Percentiles rank a stretch among this genome's conserved stretches.
Evolutionary conservation across 441 rosid species (phyloP).

Genomic region (Pelargonium myrrhifolium): DNA sequence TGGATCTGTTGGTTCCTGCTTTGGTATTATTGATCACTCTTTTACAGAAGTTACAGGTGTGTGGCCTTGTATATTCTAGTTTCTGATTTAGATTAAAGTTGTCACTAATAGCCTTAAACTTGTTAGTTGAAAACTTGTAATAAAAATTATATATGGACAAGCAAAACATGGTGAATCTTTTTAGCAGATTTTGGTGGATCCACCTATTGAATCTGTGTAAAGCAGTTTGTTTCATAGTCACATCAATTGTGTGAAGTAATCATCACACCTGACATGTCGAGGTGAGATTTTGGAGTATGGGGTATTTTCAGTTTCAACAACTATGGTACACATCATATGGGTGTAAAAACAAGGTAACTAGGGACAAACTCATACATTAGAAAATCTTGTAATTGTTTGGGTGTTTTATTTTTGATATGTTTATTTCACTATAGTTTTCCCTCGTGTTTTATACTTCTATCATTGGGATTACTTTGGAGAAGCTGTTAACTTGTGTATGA

Average conservation of each 20-base stretch:
- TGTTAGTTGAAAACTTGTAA: background rate
- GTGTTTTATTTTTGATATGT: too few relatives aligned
- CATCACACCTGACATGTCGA: background rate
- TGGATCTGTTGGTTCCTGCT: constrained; percentile 79
- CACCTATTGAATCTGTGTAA: too few relatives aligned
- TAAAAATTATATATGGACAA: background rate
- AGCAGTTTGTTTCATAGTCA: background rate
- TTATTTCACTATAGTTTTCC: too few relatives aligned
- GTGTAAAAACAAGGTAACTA: background rate
- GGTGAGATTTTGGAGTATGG: background rate
- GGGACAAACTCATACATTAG: too few relatives aligned
- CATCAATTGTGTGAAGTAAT: background rate
- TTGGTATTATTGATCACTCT: constrained; percentile 67
- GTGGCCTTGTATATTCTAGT: constrained; percentile 19
- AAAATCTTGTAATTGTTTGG: too few relatives aligned
- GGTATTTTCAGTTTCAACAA: background rate
- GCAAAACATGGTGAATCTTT: background rate
- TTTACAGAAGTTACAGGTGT: constrained; percentile 74
- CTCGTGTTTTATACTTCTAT: background rate
- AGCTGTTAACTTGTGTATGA: constrained; percentile 7
- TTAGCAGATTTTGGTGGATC: background rate
- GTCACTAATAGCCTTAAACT: background rate
- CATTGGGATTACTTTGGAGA: background rate
- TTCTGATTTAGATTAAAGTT: background rate
- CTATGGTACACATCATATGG: background rate